phyloP scores from a whole-genome alignment of 2,329 filamentous ascomycete species.

The Zelopaecilomyces penicillatus region DNA sequence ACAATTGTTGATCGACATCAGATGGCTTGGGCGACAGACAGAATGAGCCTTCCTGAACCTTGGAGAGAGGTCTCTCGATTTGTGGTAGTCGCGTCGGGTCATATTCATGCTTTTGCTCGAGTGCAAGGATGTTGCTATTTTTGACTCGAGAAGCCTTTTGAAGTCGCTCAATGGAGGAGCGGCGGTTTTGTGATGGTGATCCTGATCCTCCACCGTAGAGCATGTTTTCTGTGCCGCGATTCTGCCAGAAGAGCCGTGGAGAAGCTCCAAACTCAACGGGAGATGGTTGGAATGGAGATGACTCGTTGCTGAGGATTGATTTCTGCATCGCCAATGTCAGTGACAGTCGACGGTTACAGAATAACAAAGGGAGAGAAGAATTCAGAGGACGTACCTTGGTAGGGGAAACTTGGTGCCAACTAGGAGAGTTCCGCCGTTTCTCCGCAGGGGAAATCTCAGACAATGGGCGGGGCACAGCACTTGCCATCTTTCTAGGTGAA shows the following conservation, averaged over 20 bases:
- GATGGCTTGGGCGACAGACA: constrained; percentile 35
- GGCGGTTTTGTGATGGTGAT: constrained; percentile 64
- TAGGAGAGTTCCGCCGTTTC: constrained; percentile 83
- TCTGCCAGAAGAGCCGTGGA: constrained; percentile 87
- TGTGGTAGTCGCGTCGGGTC: constrained; percentile 70
- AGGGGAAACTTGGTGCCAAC: constrained; percentile 60
- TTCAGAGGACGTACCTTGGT: constrained; percentile 27
- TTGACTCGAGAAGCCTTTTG: constrained; percentile 93
- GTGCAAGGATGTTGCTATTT: constrained; percentile 94
- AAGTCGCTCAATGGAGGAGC: constrained; percentile 89
- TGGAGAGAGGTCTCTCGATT: constrained; percentile 74
- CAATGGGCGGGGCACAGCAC: constrained; percentile 62
- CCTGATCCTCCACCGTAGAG: constrained; percentile 48
- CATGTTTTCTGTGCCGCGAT: constrained; percentile 71
- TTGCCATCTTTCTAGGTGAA: constrained; percentile 56
- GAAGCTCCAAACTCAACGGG: constrained; percentile 62
- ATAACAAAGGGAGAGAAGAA: not conserved
- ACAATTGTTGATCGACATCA: constrained; percentile 29
- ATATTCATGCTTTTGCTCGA: constrained; percentile 88
- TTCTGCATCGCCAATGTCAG: constrained; percentile 40
- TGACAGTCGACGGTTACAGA: not conserved
- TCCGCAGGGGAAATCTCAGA: constrained; percentile 84
- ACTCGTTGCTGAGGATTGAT: constrained; percentile 60
- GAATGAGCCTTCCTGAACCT: constrained; percentile 65
- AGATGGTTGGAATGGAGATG: constrained; percentile 79